phyloP scores from a whole-genome alignment of 768 basidiomycete species.

The Kwoniella dejecticola region DNA sequence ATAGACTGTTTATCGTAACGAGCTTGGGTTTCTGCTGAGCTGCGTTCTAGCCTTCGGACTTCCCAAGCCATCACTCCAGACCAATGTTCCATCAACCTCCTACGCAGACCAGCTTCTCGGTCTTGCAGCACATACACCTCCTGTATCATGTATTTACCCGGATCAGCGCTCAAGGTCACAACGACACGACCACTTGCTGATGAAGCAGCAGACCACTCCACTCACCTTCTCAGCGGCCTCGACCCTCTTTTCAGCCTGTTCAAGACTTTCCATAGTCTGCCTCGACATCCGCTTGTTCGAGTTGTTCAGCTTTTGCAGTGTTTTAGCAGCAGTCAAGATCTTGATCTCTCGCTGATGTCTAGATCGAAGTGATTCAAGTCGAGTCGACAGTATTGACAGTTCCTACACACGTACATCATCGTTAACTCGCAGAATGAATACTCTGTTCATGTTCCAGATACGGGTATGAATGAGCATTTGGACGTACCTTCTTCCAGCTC shows the following conservation, averaged over 20 bases:
- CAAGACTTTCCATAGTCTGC: constrained; percentile 55
- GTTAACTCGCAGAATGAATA: not conserved
- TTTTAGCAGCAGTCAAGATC: constrained; percentile 56
- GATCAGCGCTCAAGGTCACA: constrained; percentile 1
- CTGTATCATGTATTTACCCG: constrained; percentile 17
- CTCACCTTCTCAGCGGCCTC: constrained; percentile 55
- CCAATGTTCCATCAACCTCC: constrained; percentile 56
- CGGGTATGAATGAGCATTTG: not conserved
- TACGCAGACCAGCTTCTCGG: constrained; percentile 47
- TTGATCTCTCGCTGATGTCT: constrained; percentile 56
- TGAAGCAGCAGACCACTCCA: no score
- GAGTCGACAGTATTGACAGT: constrained; percentile 46
- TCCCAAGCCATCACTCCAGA: constrained; percentile 56
- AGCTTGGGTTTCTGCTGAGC: constrained; percentile 36
- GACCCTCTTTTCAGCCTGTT: constrained; percentile 54
- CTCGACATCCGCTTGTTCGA: constrained; percentile 56
- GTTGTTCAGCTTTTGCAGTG: constrained; percentile 54
- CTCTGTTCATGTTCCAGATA: not conserved
- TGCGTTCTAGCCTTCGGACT: constrained; percentile 49
- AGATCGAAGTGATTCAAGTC: constrained; percentile 45
- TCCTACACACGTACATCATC: constrained; percentile 33
- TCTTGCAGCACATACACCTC: constrained; percentile 53
- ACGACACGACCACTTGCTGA: no score
- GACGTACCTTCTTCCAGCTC: constrained; percentile 68
- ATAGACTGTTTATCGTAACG: constrained; percentile 33